Evolutionary conservation across 164 flowering plant genomes (phyloP), one percentile per base, ranked within the genome.

Genomic region (Platanus orientalis): DNA sequence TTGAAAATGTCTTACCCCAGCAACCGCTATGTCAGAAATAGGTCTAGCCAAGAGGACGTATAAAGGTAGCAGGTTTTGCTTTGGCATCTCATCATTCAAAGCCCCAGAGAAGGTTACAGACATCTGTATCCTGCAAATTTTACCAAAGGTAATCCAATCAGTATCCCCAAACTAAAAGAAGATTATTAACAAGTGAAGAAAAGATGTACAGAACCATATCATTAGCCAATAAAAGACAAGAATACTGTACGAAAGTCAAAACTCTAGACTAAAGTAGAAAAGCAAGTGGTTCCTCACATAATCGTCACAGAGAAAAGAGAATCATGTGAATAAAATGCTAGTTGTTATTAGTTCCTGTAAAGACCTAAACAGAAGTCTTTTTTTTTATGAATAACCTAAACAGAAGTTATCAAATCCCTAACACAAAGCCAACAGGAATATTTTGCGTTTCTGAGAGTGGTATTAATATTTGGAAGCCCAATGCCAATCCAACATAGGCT

Each of bases 71-170:
- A 81, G 69, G 54, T 62, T 78, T 21, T 72, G 83, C 12, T 69
- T 63, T 60, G 72, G 79, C 57, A 62, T 63, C 49, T 77, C 84
- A 60, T 71, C 80, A 73, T 68, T 68, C 55, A 61, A 40, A 70
- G 72, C 61, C 66, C 76, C 78, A 11, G 95, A 63, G 16, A 89
- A 60, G 42, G 88, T 82, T 28, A 89, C 36, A 7, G 84, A 70
- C 84, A 92, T 79, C 44, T 79, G 81, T 70, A 92, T 81, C 83
- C 98, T 92, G 65, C 63, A 81, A 48, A 63, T 44, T 7, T 23
- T 56, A 19, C 34, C 30, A 60, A 30, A 11, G 19, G 59, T 10
- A 17, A 62, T 16, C 27, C 32, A 47, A 32, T 56, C 45, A 29
- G 53, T 28, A 12, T 17, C 21, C 17, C 20, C 29, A 45, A 52